Conservation (phyloP, 1,139 yeast genomes). For the Suhomyces bribrorum region DNA sequence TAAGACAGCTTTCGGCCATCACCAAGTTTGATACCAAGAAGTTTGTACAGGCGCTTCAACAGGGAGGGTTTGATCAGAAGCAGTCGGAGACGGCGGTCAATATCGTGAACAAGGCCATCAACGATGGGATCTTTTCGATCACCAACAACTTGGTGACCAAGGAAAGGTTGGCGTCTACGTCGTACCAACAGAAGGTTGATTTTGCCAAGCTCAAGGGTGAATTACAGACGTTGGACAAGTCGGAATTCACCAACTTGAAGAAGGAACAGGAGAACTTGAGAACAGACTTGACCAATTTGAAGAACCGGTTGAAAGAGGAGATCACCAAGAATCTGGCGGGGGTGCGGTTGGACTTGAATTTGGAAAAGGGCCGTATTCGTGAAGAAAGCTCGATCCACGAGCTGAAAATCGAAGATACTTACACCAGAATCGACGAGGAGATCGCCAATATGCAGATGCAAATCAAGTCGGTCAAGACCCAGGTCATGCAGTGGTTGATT, state of each 20-base stretch:
- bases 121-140: conserved; percentile 77
- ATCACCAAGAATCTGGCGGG: conserved; percentile 89
- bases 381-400: conserved; percentile 93
- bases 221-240: conserved; percentile 80
- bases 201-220: conserved; percentile 93
- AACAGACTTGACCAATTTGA: conserved; percentile 82
- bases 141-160: conserved; percentile 78
- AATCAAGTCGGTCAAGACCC: conserved; percentile 91
- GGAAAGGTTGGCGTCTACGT: conserved; percentile 76
- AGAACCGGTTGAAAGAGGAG: conserved; percentile 85
- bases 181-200: conserved; percentile 95
- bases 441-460: conserved; percentile 93
- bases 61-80: conserved; percentile 67
- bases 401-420: conserved; percentile 90
- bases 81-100: conserved; percentile 83
- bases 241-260: conserved; percentile 78
- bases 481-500: conserved; percentile 96
- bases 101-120: conserved; percentile 73
- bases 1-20: conserved; percentile 29
- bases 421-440: conserved; percentile 93
- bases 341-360: conserved; percentile 82
- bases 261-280: conserved; percentile 86
- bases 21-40: conserved; percentile 76
- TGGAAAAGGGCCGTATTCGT: conserved; percentile 93
- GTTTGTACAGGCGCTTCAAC: conserved; percentile 68